These are phyloP conservation scores for Geopyxis carbonaria DNA, from an alignment of 495 filamentous ascomycete species.

Conservation along the genomic window DNA sequence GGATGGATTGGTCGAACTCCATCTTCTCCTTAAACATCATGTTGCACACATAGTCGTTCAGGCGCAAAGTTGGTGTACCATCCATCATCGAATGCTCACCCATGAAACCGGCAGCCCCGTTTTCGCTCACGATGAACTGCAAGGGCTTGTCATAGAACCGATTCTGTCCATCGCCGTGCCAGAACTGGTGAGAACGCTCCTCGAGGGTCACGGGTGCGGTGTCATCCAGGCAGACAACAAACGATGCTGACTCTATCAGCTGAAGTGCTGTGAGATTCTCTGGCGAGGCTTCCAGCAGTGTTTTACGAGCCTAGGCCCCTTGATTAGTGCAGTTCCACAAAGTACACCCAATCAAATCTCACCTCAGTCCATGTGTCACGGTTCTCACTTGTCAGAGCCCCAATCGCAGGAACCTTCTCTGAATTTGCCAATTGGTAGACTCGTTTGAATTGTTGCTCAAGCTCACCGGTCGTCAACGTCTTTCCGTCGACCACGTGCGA, in stretches of 20 bases:
- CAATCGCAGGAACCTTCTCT: constrained; percentile 53
- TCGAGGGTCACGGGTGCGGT: constrained; percentile 83
- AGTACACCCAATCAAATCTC: neutral
- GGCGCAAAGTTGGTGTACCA: constrained; percentile 86
- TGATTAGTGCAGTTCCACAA: constrained; percentile 8
- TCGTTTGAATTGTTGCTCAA: constrained; percentile 71
- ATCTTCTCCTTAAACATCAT: constrained; percentile 83
- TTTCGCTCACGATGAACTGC: constrained; percentile 96
- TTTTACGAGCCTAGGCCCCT: constrained; percentile 38
- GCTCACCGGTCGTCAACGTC: constrained; percentile 68
- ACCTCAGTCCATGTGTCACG: constrained; percentile 80
- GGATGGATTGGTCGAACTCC: constrained; percentile 58
- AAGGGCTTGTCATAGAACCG: constrained; percentile 97
- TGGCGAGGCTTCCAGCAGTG: constrained; percentile 55
- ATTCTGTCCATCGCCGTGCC: constrained; percentile 92
- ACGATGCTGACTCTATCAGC: constrained; percentile 77
- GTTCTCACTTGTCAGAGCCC: constrained; percentile 77
- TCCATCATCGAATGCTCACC: constrained; percentile 99
- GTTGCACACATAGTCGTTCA: constrained; percentile 84
- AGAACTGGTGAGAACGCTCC: constrained; percentile 90
- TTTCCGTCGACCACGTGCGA: constrained; percentile 59
- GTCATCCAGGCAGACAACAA: constrained; percentile 88
- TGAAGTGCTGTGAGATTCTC: constrained; percentile 59
- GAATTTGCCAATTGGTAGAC: constrained; percentile 62
- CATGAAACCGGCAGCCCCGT: constrained; percentile 92